Evolutionary conservation across 1,139 yeast species (phyloP).

Genomic region (Oligophagozyma castellii): DNA sequence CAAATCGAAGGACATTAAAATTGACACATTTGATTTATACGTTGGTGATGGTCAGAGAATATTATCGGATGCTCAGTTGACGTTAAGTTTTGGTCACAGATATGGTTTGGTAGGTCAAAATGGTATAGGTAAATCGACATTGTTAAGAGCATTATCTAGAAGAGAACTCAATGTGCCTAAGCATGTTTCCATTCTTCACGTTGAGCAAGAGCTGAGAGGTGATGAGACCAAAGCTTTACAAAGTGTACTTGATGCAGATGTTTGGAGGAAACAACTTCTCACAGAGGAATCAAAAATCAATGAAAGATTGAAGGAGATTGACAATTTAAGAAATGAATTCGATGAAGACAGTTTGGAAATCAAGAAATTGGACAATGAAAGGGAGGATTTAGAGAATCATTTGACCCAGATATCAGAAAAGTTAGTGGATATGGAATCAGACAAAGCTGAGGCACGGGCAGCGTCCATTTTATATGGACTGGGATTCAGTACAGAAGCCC

Average conservation of each 20-base stretch:
- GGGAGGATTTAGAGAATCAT: conserved; percentile 70
- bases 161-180: conserved; percentile 90
- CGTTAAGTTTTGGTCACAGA: conserved; percentile 83
- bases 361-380: conserved; percentile 73
- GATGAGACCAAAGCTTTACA: conserved; percentile 85
- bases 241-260: conserved; percentile 95
- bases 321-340: conserved; percentile 49
- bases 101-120: conserved; percentile 97
- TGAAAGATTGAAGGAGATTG: conserved; percentile 64
- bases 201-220: conserved; percentile 92
- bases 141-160: conserved; percentile 77
- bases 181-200: conserved; percentile 89
- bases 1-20: conserved; percentile 84
- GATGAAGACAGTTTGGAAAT: conserved; percentile 77
- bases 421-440: conserved; percentile 84
- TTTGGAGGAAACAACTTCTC: conserved; percentile 86
- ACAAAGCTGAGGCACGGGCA: conserved; percentile 94
- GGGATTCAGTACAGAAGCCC: conserved; percentile 86
- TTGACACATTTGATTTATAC: conserved; percentile 83
- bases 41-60: conserved; percentile 95
- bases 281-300: conserved; percentile 64
- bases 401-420: conserved; percentile 70
- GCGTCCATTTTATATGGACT: conserved; percentile 88
- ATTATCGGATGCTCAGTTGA: conserved; percentile 72
- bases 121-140: conserved; percentile 98